phyloP scores from a whole-genome alignment of 768 basidiomycete genomes.

The Hydnomerulius pinastri region DNA sequence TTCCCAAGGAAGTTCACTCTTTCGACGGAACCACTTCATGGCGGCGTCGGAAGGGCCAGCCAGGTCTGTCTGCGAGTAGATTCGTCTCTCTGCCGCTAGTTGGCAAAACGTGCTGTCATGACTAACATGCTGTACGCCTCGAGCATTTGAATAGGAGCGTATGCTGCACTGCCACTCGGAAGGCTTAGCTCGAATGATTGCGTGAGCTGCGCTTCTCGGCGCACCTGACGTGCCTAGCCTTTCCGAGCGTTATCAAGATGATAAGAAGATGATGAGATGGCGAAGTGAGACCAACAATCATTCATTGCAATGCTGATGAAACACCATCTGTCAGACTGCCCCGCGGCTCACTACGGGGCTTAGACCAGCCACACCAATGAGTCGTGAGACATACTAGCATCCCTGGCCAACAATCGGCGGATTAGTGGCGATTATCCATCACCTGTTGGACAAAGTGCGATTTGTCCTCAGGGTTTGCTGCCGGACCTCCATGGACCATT shows the following conservation, averaged over 20 bases:
- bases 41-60: slow-evolving; percentile 9
- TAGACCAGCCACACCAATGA: not conserved
- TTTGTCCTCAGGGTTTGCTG: not conserved
- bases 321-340: not conserved
- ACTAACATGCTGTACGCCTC: slow-evolving; percentile 15
- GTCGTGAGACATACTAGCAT: not conserved
- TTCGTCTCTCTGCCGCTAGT: slow-evolving; percentile 12
- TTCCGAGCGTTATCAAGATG: slow-evolving; percentile 9
- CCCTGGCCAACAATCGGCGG: not conserved
- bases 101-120: slow-evolving; percentile 10
- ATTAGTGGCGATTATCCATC: not conserved
- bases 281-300: not conserved
- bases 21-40: slow-evolving; percentile 51
- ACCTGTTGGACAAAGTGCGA: not conserved
- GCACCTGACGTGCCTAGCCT: not conserved
- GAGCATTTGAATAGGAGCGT: slow-evolving; percentile 13
- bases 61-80: slow-evolving; percentile 20
- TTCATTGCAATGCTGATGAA: too few relatives aligned
- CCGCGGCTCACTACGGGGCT: not conserved
- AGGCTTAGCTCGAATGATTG: not conserved
- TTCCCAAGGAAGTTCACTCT: slow-evolving; percentile 68
- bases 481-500: slow-evolving; percentile 10
- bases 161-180: slow-evolving; percentile 24
- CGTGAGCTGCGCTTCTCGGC: not conserved
- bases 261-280: not conserved